Conservation (phyloP, 345 rosid species). For the Citrus hindsii region DNA sequence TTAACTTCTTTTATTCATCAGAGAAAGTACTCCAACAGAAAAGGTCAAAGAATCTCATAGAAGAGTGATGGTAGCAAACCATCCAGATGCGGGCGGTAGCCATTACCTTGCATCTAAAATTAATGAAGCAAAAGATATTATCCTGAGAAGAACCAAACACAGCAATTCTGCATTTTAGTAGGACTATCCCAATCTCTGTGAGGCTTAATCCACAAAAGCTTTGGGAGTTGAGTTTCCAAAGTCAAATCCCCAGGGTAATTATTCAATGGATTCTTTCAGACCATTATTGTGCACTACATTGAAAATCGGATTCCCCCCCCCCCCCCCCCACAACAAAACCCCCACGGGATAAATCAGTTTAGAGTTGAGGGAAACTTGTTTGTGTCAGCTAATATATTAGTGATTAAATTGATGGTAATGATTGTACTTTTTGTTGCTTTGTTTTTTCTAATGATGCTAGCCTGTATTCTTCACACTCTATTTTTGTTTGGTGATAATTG, state of each 20-base stretch:
- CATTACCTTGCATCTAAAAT: slow-evolving; percentile 51
- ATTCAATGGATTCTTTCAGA: background rate
- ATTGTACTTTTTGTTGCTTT: background rate
- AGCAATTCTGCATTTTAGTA: slow-evolving; percentile 37
- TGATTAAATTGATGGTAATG: background rate
- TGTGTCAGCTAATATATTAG: background rate
- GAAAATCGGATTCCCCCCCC: background rate
- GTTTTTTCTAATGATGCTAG: background rate
- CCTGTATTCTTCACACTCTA: background rate
- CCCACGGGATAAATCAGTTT: background rate
- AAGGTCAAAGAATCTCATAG: slow-evolving; percentile 65
- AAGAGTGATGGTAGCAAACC: slow-evolving; percentile 63
- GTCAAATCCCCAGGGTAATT: background rate
- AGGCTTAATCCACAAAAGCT: background rate
- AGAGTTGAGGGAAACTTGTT: background rate
- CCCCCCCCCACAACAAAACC: too few species aligned
- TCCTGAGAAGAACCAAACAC: slow-evolving; percentile 35
- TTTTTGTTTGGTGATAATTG: background rate
- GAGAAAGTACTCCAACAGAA: slow-evolving; percentile 51
- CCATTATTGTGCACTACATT: background rate
- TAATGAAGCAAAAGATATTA: slow-evolving; percentile 46
- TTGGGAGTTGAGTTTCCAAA: background rate
- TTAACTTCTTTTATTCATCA: slow-evolving; percentile 14
- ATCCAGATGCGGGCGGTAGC: slow-evolving; percentile 54
- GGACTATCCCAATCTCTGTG: background rate